These are phyloP conservation scores for Monilinia fructigena DNA, from an alignment of 2,329 filamentous ascomycete species.

Conservation along the genomic window DNA sequence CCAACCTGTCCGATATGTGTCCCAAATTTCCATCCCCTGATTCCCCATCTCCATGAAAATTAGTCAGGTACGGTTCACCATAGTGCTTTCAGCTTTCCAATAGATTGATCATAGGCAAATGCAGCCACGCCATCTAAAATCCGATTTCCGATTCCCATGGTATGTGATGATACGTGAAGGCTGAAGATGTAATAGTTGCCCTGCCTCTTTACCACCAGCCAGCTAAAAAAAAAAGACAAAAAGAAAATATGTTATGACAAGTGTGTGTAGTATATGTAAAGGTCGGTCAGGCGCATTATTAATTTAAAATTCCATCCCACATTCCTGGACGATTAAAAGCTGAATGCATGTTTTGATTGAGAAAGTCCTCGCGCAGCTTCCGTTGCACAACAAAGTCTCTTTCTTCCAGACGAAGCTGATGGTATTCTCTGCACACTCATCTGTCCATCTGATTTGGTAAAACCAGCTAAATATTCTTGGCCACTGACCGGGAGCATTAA, in stretches of 20 bases:
- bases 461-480: conserved; percentile 30
- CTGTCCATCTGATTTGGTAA: conserved; percentile 42
- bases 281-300: conserved; percentile 31
- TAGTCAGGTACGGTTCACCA: background rate
- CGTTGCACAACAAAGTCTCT: conserved; percentile 65
- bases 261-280: conserved; percentile 25
- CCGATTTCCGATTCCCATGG: conserved; percentile 17
- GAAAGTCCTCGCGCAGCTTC: conserved; percentile 53
- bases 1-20: conserved; percentile 16
- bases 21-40: conserved; percentile 7
- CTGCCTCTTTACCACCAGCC: conserved; percentile 7
- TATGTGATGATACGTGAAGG: conserved; percentile 21
- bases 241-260: conserved; percentile 27
- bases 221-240: conserved; percentile 23
- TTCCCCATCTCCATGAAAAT: conserved; percentile 18
- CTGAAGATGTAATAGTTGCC: conserved; percentile 15
- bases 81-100: conserved; percentile 2
- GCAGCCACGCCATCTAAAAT: conserved; percentile 22
- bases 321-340: conserved; percentile 58
- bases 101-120: conserved; percentile 19
- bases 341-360: conserved; percentile 49
- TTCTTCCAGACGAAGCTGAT: conserved; percentile 50
- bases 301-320: conserved; percentile 64
- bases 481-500: conserved; percentile 48
- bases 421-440: conserved; percentile 46